Conservation (phyloP, 169 alveolate genomes). For the Sarcocystis neurona region DNA sequence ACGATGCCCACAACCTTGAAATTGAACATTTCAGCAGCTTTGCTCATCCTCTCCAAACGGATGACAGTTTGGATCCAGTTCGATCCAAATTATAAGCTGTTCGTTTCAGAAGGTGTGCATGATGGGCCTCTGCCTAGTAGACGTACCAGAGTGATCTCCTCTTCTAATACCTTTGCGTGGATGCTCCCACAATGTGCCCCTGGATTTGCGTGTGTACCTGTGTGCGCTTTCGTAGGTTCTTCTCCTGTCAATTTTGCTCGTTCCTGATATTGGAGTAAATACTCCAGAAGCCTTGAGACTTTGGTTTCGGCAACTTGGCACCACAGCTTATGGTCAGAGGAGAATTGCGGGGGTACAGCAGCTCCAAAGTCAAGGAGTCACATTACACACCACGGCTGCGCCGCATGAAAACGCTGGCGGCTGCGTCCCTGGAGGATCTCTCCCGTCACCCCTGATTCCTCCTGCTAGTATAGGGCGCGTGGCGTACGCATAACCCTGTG, state of each 20-base stretch:
- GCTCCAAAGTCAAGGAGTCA: too few relatives aligned
- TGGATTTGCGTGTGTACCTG: neutral
- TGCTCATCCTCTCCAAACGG: neutral
- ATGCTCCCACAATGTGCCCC: neutral
- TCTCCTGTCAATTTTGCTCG: constrained; percentile 6
- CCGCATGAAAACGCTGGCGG: too few relatives aligned
- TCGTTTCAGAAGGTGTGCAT: neutral
- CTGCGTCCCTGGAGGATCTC: too few relatives aligned
- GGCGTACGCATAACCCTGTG: too few relatives aligned
- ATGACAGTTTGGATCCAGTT: neutral
- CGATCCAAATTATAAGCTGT: neutral
- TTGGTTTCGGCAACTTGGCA: neutral
- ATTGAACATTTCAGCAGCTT: neutral
- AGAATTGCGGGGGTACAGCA: too few relatives aligned
- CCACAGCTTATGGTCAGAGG: neutral
- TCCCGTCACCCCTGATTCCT: too few relatives aligned
- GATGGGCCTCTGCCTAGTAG: neutral
- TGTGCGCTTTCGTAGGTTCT: neutral
- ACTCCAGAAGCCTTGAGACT: constrained; percentile 1
- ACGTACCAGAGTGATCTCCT: neutral
- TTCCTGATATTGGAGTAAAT: neutral
- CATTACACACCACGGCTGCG: too few relatives aligned
- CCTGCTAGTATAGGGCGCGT: too few relatives aligned
- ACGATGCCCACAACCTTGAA: neutral
- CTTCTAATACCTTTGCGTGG: neutral